A percentile compares a stretch with the other conserved stretches of the same genome.
Evolutionary conservation across 176 grass and related monocot species (phyloP).

Genomic region (Rhynchospora breviuscula): DNA sequence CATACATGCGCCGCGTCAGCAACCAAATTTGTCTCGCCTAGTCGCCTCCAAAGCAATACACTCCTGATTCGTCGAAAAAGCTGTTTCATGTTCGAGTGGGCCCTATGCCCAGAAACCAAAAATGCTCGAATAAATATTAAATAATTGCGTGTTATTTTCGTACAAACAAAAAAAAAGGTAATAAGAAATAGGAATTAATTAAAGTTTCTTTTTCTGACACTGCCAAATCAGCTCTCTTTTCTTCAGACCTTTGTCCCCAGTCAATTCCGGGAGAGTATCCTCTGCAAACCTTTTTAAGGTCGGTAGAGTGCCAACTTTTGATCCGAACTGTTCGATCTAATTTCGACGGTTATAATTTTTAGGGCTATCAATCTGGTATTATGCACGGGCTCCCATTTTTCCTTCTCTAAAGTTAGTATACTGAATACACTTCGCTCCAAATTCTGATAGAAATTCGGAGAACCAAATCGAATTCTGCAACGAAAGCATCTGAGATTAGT

Average conservation of each 20-base stretch:
- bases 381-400: not conserved
- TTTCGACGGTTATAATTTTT: no score
- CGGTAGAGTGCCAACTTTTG: no score
- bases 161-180: not conserved
- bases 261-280: no score
- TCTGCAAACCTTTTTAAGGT: no score
- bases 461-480: not conserved
- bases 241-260: not conserved
- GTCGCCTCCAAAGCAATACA: not conserved
- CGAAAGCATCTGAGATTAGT: not conserved
- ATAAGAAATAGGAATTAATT: not conserved
- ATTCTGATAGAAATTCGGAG: not conserved
- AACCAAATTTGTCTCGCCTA: not conserved
- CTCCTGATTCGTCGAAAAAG: not conserved
- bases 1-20: not conserved
- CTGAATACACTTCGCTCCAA: not conserved
- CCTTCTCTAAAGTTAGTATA: not conserved
- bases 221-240: not conserved
- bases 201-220: not conserved
- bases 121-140: not conserved
- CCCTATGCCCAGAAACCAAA: not conserved
- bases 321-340: no score
- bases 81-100: conserved; percentile 9
- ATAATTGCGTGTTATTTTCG: not conserved
- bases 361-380: no score